phyloP scores from a whole-genome alignment of 2,329 filamentous ascomycete species.

The Epichloe bromicola region DNA sequence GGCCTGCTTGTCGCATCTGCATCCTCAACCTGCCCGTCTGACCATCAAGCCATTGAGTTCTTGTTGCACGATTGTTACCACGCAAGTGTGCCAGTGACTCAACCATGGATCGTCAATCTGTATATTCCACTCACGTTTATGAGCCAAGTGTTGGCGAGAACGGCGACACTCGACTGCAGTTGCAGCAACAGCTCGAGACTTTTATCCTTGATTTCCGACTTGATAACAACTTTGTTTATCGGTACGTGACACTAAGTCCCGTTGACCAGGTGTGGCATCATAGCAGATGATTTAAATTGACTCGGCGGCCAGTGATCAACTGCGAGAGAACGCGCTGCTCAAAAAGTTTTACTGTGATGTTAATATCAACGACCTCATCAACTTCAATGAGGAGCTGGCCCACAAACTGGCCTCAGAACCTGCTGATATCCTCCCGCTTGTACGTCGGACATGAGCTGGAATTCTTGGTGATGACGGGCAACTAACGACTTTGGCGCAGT shows the following conservation, averaged over 20 bases:
- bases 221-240: constrained; percentile 90
- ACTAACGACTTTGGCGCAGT: constrained; percentile 37
- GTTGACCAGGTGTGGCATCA: background rate
- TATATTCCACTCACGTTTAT: constrained; percentile 75
- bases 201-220: constrained; percentile 92
- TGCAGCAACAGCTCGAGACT: constrained; percentile 69
- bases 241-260: constrained; percentile 37
- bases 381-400: constrained; percentile 88
- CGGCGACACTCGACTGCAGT: constrained; percentile 56
- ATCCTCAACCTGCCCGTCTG: background rate
- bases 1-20: background rate
- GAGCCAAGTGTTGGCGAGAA: constrained; percentile 51
- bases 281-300: constrained; percentile 6
- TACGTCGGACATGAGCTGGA: constrained; percentile 28
- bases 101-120: constrained; percentile 73
- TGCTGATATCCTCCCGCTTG: constrained; percentile 74
- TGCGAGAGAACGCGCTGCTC: constrained; percentile 85
- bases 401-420: constrained; percentile 83
- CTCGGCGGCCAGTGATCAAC: constrained; percentile 59
- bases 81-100: background rate
- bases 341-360: constrained; percentile 95
- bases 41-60: background rate
- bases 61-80: background rate
- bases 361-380: constrained; percentile 90
- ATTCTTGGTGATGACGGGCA: background rate